Evolutionary conservation across 495 filamentous ascomycete genomes (phyloP).

Genomic region (Penicillium samsonianum): DNA sequence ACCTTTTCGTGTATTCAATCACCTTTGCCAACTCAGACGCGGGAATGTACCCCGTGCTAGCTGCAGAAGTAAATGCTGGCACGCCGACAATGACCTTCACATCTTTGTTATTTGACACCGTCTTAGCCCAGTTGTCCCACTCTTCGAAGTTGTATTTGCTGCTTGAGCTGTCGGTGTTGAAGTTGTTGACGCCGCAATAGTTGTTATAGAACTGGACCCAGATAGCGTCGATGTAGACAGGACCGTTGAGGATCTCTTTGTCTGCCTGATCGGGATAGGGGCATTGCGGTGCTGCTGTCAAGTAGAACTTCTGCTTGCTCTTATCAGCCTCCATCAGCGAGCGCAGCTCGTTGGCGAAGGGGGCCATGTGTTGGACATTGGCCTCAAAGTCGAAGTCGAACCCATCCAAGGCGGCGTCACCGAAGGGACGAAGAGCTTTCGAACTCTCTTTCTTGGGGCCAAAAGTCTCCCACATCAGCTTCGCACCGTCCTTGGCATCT

Average conservation of each 20-base stretch:
- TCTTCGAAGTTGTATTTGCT: slow-evolving; percentile 66
- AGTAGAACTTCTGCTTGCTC: slow-evolving; percentile 54
- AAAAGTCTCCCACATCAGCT: slow-evolving; percentile 68
- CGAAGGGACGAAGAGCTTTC: slow-evolving; percentile 60
- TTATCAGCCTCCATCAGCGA: slow-evolving; percentile 51
- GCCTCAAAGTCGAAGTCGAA: slow-evolving; percentile 72
- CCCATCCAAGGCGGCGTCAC: slow-evolving; percentile 63
- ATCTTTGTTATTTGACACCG: slow-evolving; percentile 56
- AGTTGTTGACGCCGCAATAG: slow-evolving; percentile 62
- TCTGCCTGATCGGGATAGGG: slow-evolving; percentile 62
- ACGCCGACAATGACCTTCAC: slow-evolving; percentile 69
- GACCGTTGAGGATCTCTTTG: slow-evolving; percentile 54
- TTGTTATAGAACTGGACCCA: slow-evolving; percentile 79
- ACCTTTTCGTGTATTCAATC: slow-evolving; percentile 53
- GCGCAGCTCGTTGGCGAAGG: slow-evolving; percentile 58
- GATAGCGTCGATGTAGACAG: slow-evolving; percentile 61
- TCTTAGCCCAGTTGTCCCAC: slow-evolving; percentile 74
- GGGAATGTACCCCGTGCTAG: slow-evolving; percentile 59
- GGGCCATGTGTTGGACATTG: slow-evolving; percentile 48
- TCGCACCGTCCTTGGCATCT: slow-evolving; percentile 57
- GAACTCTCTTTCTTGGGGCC: slow-evolving; percentile 38
- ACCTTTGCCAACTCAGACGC: slow-evolving; percentile 47
- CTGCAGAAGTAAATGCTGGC: slow-evolving; percentile 58
- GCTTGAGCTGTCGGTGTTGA: slow-evolving; percentile 46
- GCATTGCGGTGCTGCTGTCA: slow-evolving; percentile 70